Conservation (phyloP, 2,329 filamentous ascomycete genomes). For the Ilyonectria mors-panacis region DNA sequence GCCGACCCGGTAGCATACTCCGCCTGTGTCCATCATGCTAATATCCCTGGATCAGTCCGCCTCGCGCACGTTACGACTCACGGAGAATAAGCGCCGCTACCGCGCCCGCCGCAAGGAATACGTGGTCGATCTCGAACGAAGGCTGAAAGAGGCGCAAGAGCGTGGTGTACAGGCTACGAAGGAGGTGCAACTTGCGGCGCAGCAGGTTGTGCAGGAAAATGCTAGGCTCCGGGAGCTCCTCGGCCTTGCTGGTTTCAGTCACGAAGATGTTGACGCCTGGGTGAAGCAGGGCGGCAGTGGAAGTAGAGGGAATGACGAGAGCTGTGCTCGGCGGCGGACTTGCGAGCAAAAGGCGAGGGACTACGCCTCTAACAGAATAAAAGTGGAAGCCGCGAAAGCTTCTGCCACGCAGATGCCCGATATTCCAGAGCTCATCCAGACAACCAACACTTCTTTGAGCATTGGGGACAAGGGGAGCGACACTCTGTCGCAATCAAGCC, state of each 20-base stretch:
- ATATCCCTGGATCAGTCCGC: not conserved
- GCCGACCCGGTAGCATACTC: not conserved
- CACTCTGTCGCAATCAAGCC: constrained; percentile 3
- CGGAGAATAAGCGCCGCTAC: constrained; percentile 18
- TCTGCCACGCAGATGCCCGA: constrained; percentile 7
- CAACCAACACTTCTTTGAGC: not conserved
- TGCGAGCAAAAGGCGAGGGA: constrained; percentile 11
- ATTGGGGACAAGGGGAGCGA: not conserved
- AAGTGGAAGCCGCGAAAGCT: not conserved
- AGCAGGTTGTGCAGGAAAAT: constrained; percentile 12
- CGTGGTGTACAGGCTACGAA: constrained; percentile 12
- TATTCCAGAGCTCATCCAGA: constrained; percentile 1
- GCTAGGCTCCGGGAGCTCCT: constrained; percentile 16
- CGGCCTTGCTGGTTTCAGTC: constrained; percentile 8
- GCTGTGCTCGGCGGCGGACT: not conserved
- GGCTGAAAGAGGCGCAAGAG: constrained; percentile 14
- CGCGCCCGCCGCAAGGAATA: constrained; percentile 22
- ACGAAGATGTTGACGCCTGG: constrained; percentile 16
- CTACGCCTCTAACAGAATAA: not conserved
- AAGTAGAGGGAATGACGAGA: not conserved
- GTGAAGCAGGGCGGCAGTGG: not conserved
- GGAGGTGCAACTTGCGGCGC: constrained; percentile 17
- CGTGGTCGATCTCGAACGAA: constrained; percentile 19
- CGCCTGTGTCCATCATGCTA: not conserved
- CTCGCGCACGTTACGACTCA: not conserved